Evolutionary conservation across 2,329 filamentous ascomycete species (phyloP), one percentile per base, ranked within the genome.

Genomic region (Eurotiales sp.): DNA sequence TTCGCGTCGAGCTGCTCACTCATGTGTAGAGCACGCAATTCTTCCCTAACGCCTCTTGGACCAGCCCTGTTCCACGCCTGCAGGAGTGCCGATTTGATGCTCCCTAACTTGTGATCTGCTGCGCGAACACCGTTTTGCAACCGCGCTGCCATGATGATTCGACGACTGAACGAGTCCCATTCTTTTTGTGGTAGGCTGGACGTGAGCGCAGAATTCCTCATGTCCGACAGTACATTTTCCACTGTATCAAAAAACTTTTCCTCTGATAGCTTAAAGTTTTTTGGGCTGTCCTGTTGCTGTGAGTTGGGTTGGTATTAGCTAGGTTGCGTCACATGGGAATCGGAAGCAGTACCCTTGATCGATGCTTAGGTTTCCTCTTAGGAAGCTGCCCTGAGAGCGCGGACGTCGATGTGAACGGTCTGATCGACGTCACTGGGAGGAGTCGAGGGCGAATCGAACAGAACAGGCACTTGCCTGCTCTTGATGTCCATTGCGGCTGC

Each of bases 1-100:
- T 73, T 74, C 2, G 75, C 65, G 11, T 80, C 78, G 52, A 84
- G 73, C 17, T 87, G 71, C 56, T 85, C 83, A 32, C 79, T 82
- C 59, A 85, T 83, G 64, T 93, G 89, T 27, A 81, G 73, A 61
- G 85, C 86, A 53, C 79, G 78, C 32, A 96, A 56, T 59, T 86
- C 81, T n/a, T 68, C 68, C 7, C 62, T 62, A 23, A 90, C 68
- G 1, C 78, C 81, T 6, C 57, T 58, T 3, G 76, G 44, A 36
- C 85, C 82, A 8, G 63, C 70, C 5, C 12, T 43, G 12, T 50
- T 66, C 69, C 11, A 64, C 29, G 5, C 61, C 55, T 17, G 53
- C 55, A 36, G 68, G 51, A 8, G 58, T 51, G 11, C 61, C 58
- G 23, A 39, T 53, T 49, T 58, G 58, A 10, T 15, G 40, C 46